Evolutionary conservation across 2,329 filamentous ascomycete species (phyloP).

Genomic region (Elsinoe necatrix): DNA sequence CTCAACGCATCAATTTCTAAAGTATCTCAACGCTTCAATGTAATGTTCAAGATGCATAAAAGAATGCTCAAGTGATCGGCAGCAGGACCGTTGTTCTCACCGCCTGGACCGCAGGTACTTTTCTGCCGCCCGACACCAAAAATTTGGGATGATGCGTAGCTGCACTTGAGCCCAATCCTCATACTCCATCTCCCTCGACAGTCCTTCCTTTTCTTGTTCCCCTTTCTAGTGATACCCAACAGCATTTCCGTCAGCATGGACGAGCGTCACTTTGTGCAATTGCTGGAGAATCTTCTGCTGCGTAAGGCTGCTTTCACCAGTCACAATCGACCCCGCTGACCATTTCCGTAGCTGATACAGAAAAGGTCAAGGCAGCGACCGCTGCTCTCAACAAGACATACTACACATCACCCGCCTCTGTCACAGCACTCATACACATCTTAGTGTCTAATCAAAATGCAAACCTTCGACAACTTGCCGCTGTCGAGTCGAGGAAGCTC

Average conservation of each 20-base stretch:
- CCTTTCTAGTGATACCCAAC: constrained; percentile 15
- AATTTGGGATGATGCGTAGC: background rate
- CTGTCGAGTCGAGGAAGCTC: constrained; percentile 78
- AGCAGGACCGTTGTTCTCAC: background rate
- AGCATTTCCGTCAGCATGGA: constrained; percentile 49
- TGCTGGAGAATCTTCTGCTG: constrained; percentile 79
- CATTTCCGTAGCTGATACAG: constrained; percentile 63
- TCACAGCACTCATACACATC: constrained; percentile 80
- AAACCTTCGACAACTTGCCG: constrained; percentile 77
- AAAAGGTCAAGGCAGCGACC: constrained; percentile 69
- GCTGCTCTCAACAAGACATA: constrained; percentile 86
- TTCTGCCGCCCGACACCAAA: background rate
- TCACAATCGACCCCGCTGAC: constrained; percentile 11
- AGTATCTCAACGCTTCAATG: too few species aligned
- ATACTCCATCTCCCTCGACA: background rate
- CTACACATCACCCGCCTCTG: constrained; percentile 76
- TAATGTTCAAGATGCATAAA: too few species aligned
- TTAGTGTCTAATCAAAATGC: constrained; percentile 65
- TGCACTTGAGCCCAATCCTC: background rate
- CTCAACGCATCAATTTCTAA: too few species aligned
- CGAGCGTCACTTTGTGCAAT: constrained; percentile 72
- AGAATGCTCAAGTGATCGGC: too few species aligned
- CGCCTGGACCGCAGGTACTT: background rate
- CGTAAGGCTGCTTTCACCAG: constrained; percentile 52
- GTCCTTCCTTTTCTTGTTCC: constrained; percentile 17